Evolutionary conservation across 805 yeast genomes (phyloP).

Genomic region (Maudiozyma bulderi): DNA sequence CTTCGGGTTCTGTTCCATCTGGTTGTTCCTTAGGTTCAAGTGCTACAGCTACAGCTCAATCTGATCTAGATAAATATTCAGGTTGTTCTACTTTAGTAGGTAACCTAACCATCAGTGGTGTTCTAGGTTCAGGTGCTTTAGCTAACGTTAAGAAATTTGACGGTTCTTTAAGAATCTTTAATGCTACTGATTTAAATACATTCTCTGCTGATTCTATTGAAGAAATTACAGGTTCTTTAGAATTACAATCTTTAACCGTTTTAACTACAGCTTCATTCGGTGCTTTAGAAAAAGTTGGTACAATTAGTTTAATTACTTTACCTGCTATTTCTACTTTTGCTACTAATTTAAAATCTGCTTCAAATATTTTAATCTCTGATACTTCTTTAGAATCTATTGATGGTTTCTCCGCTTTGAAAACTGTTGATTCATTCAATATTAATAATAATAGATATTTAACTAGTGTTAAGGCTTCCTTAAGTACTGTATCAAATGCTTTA

Average conservation of each 20-base stretch:
- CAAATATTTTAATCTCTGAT: constrained; percentile 59
- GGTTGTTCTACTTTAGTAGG: constrained; percentile 76
- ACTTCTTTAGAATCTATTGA: constrained; percentile 58
- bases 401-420: constrained; percentile 43
- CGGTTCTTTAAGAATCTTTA: constrained; percentile 62
- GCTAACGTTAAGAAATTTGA: constrained; percentile 66
- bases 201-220: constrained; percentile 72
- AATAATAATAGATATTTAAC: constrained; percentile 83
- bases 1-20: constrained; percentile 41
- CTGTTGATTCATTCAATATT: constrained; percentile 55
- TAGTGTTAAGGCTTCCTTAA: constrained; percentile 59
- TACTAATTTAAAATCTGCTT: constrained; percentile 66
- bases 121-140: constrained; percentile 52
- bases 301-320: constrained; percentile 69
- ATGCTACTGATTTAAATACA: constrained; percentile 51
- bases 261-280: constrained; percentile 66
- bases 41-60: constrained; percentile 67
- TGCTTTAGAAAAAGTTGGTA: constrained; percentile 68
- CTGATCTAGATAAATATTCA: constrained; percentile 63
- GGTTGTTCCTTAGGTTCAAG: constrained; percentile 55
- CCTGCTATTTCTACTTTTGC: constrained; percentile 70
- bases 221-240: constrained; percentile 63
- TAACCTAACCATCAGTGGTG: constrained; percentile 61
- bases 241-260: constrained; percentile 52
- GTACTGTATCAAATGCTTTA: constrained; percentile 63